Evolutionary conservation across 148 eudicot species (phyloP), one percentile per base, ranked within the genome.

Genomic region (Beta vulgaris): DNA sequence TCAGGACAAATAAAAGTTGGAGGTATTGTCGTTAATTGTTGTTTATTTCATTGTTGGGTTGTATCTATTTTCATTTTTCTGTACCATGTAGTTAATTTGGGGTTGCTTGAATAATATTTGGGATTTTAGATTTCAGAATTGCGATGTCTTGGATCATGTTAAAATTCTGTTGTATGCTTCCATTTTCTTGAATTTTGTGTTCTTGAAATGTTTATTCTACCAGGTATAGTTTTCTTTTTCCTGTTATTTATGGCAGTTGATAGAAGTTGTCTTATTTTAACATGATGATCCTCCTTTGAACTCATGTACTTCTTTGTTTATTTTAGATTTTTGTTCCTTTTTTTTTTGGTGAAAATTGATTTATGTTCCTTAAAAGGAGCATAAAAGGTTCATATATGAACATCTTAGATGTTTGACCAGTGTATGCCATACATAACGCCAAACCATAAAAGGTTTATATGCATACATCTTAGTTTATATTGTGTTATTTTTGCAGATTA

Each of bases 401-500:
- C 25, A 12, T 3, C 11, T 10, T 3, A 60, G 37, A 72, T 36
- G 21, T 53, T 43, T 68, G 25, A 71, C 32, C 28, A 8, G 48
- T 36, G 26, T 16, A 15, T 35, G 37, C 32, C 34, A 36, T 58
- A 1, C 28, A 8, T 58, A 3, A 60, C 14, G 23, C 18, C 53
- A 48, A 48, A 16, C 18, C 18, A 48, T 48, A 14, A 6, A 48
- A 21, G 14, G 18, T 2, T 14, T 44, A 36, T 58, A 65, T 25
- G 25, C 7, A 18, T 73, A 31, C 62, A 15, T 29, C 32, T 15
- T 5, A n/a, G n/a, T 26, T 67, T 48, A 6, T 55, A 43, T 40
- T 68, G 13, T 62, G 72, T 39, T 21, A n/a, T 75, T 57, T 81
- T 16, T 76, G 78, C 87, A 95, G 98, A 69, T 83, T 89, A 63